A percentile compares a stretch with the other conserved stretches of the same genome.
These are phyloP conservation scores for Backusella sp. DNA, from an alignment of 192 early-diverging fungal genomes.

Conservation along the genomic window DNA sequence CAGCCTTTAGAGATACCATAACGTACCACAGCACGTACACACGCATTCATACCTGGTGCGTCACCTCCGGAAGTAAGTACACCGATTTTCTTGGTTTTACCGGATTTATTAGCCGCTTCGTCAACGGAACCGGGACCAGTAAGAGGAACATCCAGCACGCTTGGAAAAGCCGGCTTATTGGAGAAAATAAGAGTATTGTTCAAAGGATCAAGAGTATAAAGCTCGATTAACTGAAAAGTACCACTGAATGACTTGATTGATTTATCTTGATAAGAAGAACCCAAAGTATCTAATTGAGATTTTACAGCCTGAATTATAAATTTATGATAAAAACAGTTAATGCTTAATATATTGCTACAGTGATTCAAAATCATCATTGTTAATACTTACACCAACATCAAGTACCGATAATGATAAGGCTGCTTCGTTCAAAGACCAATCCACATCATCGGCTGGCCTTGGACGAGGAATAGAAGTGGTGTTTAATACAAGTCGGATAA, in stretches of 20 bases:
- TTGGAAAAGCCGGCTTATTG: slow-evolving; percentile 41
- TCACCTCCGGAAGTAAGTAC: slow-evolving; percentile 93
- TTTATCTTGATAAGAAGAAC: slow-evolving; percentile 40
- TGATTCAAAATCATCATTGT: background rate
- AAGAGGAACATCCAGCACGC: background rate
- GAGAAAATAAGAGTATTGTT: slow-evolving; percentile 80
- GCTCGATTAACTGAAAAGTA: slow-evolving; percentile 28
- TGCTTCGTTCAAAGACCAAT: slow-evolving; percentile 17
- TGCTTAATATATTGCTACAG: background rate
- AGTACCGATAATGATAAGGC: slow-evolving; percentile 9
- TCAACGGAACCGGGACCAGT: background rate
- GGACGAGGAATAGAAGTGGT: background rate
- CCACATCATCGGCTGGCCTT: background rate
- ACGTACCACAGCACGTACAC: slow-evolving; percentile 87
- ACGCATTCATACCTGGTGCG: slow-evolving; percentile 96
- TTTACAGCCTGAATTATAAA: slow-evolving; percentile 32
- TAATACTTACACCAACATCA: slow-evolving; percentile 18
- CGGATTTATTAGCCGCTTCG: background rate
- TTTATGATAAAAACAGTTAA: background rate
- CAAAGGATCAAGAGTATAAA: slow-evolving; percentile 74
- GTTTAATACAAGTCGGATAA: slow-evolving; percentile 8
- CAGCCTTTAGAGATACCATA: slow-evolving; percentile 80
- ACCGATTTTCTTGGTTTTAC: slow-evolving; percentile 65
- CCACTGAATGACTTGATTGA: slow-evolving; percentile 17
- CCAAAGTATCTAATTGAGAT: slow-evolving; percentile 28